Evolutionary conservation across 306 rosid species (phyloP).

Genomic region (Quercus mongolica): DNA sequence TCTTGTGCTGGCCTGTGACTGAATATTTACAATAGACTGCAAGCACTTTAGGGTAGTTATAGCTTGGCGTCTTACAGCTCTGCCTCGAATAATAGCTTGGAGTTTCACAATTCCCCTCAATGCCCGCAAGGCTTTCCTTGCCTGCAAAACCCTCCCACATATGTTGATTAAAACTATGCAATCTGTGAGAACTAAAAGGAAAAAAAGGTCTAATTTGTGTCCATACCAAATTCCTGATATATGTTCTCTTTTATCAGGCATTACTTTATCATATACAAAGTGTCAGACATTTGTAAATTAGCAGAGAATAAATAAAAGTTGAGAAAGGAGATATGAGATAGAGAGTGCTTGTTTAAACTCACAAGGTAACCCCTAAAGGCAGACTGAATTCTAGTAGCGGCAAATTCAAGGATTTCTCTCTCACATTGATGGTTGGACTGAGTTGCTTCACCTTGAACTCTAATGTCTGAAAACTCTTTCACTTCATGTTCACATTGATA

Average conservation of each 20-base stretch:
- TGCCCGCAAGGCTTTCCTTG: conserved; percentile 86
- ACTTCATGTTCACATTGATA: too few species aligned
- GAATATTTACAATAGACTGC: conserved; percentile 84
- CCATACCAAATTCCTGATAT: not conserved
- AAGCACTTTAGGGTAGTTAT: conserved; percentile 72
- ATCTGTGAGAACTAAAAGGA: not conserved
- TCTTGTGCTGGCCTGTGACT: conserved; percentile 66
- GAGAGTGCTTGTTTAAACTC: too few species aligned
- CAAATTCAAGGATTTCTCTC: too few species aligned
- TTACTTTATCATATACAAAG: too few species aligned
- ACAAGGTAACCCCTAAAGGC: too few species aligned
- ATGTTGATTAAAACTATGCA: not conserved
- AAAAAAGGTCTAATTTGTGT: not conserved
- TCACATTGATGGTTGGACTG: too few species aligned
- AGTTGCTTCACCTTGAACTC: too few species aligned
- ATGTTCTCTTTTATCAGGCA: not conserved
- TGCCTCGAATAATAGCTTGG: conserved; percentile 89
- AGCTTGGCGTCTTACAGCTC: conserved; percentile 93
- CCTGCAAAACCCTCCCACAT: conserved; percentile 41
- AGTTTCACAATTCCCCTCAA: conserved; percentile 93
- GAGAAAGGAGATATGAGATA: too few species aligned
- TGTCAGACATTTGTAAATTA: too few species aligned
- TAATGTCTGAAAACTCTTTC: too few species aligned
- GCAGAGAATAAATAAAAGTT: too few species aligned
- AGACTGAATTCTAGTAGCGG: too few species aligned